Evolutionary conservation across 2,329 filamentous ascomycete genomes (phyloP), one percentile per base, ranked within the genome.

Genomic region (Cladosporium sp.): DNA sequence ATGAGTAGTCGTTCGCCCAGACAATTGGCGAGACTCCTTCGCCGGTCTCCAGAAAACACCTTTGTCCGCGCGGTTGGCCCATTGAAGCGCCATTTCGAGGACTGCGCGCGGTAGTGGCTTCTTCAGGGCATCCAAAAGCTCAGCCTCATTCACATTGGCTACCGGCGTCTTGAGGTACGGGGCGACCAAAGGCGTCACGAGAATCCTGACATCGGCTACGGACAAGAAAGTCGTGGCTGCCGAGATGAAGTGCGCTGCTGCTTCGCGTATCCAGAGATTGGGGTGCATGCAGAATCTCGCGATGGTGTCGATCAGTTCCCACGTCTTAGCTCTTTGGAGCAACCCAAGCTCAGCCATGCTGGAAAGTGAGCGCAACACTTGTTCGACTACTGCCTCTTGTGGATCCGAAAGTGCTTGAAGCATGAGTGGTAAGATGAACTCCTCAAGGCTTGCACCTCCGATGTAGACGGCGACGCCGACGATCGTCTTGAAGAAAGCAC

Each of bases 381-480:
- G 88, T 64, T 96, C 90, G 10, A 98, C 85, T 2, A 98, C 93
- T 65, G 89, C 92, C 61, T 96, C 92, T 69, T 98, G 93, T 0
- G 88, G 82, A 59, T 98, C 93, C 0, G 90, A 89, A 61, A 98
- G 75, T 7, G 93, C 92, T 68, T 96, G 93, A 3, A 96, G 81
- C 89, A 98, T 96, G 11, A 98, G 76, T 0, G 95, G 93, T 22
- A 98, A 73, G 58, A 97, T 95, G 62, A 96, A 98, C 60, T 95
- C 90, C 69, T 98, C 93, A 32, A 98, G 73, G 60, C 86, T 95
- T 33, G 85, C 87, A 55, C 87, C 90, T 28, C 93, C 93, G 33
- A 97, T 81, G 61, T 95, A 95, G 1, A 88, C 83, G 3, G 91
- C 89, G 58, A 98, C 91, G 3, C 91, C 92, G 13, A 97, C 89